These are phyloP conservation scores for carrot (Daucus carota) DNA, from an alignment of 129 eudicot genomes.

Conservation along the genomic window DH1_v3.0 NC_030388.2:25589001-25589500, in stretches of 20 bases:
- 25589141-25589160: conserved; percentile 8
- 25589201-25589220: conserved; percentile 1
- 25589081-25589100: conserved; percentile 1
- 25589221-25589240: background rate
- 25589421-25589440: conserved; percentile 12
- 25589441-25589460: conserved; percentile 13
- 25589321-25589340: conserved; percentile 4
- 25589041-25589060: background rate
- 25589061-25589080: conserved; percentile 6
- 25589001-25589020: conserved; percentile 1
- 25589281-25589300: background rate
- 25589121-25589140: background rate
- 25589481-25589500: conserved; percentile 8
- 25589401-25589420: conserved; percentile 4
- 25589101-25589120: conserved; percentile 8
- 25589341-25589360: background rate
- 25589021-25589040: background rate
- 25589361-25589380: conserved; percentile 10
- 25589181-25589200: background rate
- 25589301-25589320: background rate
- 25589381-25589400: conserved; percentile 5
- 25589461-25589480: conserved; percentile 6
- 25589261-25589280: conserved; percentile 1
- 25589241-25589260: conserved; percentile 11
- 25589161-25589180: background rate